A percentile compares a stretch with the other conserved stretches of the same genome.
These are phyloP conservation scores for Boletus pseudo-olivaceus DNA, from an alignment of 768 basidiomycete species.

Conservation along the genomic window DNA sequence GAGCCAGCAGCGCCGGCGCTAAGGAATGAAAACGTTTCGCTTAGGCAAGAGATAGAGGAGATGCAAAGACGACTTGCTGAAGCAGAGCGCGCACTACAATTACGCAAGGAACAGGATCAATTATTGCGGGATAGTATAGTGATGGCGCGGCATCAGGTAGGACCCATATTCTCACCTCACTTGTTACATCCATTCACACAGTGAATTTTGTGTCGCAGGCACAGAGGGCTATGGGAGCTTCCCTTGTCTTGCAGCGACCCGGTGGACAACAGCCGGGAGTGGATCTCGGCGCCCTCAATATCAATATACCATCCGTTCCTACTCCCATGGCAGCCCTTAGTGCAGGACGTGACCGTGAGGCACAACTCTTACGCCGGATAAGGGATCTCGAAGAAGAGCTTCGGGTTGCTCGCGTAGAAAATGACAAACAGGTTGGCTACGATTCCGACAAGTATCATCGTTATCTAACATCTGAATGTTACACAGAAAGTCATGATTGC, in stretches of 20 bases:
- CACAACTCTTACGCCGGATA: constrained; percentile 43
- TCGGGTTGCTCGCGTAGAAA: constrained; percentile 58
- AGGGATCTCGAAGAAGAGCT: constrained; percentile 83
- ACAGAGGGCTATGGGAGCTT: constrained; percentile 74
- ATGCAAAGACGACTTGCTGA: constrained; percentile 56
- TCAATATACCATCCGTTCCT: constrained; percentile 49
- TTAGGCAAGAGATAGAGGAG: constrained; percentile 59
- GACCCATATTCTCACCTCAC: neutral
- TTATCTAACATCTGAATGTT: constrained; percentile 14
- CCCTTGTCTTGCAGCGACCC: constrained; percentile 51
- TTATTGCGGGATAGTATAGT: constrained; percentile 79
- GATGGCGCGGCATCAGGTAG: constrained; percentile 65
- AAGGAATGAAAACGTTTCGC: constrained; percentile 61
- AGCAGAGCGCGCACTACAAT: constrained; percentile 60
- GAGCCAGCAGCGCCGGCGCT: constrained; percentile 48
- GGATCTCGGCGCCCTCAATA: constrained; percentile 56
- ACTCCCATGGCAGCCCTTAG: constrained; percentile 48
- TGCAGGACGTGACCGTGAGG: constrained; percentile 56
- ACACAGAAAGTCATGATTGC: constrained; percentile 76
- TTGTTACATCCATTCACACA: constrained; percentile 1
- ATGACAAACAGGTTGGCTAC: constrained; percentile 72
- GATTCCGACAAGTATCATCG: neutral
- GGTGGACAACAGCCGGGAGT: constrained; percentile 35
- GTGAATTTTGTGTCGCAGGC: constrained; percentile 44
- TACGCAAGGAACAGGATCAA: constrained; percentile 75